Evolutionary conservation across 441 rosid genomes (phyloP).

Genomic region (Arabidopsis hybrid): DNA sequence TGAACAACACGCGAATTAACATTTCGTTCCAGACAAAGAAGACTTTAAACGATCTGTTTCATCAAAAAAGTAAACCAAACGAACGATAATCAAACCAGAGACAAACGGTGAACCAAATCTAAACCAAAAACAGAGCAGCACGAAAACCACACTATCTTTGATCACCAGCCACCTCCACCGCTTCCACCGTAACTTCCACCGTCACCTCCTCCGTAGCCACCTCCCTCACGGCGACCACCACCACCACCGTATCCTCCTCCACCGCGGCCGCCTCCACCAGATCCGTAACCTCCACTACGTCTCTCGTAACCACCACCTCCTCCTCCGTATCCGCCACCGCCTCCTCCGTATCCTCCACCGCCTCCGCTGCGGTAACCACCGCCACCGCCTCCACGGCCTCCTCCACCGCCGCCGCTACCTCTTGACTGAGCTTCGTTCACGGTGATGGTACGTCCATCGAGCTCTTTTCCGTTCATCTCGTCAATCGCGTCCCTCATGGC

Average conservation of each 20-base stretch:
- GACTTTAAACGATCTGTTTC: constrained; percentile 29
- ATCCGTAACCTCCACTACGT: constrained; percentile 52
- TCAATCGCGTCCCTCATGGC: constrained; percentile 80
- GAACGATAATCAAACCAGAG: constrained; percentile 15
- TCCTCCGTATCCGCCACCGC: constrained; percentile 48
- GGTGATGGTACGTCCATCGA: constrained; percentile 75
- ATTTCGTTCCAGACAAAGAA: constrained; percentile 23
- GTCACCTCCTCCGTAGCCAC: constrained; percentile 35
- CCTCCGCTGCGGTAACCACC: constrained; percentile 45
- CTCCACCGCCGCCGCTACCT: constrained; percentile 58
- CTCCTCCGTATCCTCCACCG: constrained; percentile 46
- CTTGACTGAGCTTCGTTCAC: constrained; percentile 87
- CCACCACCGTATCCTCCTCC: constrained; percentile 27
- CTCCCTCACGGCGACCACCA: constrained; percentile 37
- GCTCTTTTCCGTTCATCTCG: constrained; percentile 73
- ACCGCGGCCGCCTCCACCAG: constrained; percentile 28
- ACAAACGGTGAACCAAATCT: neutral
- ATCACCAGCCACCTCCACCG: constrained; percentile 40
- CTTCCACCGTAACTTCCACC: constrained; percentile 41
- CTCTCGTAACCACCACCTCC: constrained; percentile 48
- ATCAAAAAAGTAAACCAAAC: constrained; percentile 36
- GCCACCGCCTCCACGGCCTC: constrained; percentile 44
- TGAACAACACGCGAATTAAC: constrained; percentile 35
- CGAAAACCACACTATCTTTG: neutral
- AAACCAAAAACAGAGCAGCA: constrained; percentile 25